Conservation (phyloP, 2,329 filamentous ascomycete species). For the Diplodia seriata region DNA sequence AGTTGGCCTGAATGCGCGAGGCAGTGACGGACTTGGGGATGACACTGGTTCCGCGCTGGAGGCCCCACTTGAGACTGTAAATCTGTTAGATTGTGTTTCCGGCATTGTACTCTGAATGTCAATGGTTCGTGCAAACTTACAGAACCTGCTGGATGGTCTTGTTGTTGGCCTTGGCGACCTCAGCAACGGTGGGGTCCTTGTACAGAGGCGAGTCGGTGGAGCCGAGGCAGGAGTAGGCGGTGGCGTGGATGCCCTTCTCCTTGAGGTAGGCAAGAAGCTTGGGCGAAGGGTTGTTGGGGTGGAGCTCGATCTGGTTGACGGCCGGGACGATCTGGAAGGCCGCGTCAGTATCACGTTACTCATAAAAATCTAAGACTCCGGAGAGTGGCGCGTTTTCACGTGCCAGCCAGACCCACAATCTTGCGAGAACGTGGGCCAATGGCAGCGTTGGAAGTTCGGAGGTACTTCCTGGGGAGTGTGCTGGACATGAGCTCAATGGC, state of each 20-base stretch:
- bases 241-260: constrained; percentile 75
- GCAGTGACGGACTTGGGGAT: constrained; percentile 85
- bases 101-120: neutral
- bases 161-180: constrained; percentile 66
- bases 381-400: neutral
- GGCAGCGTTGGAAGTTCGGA: neutral
- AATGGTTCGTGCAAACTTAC: constrained; percentile 35
- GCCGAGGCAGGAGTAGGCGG: constrained; percentile 77
- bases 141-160: constrained; percentile 78
- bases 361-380: neutral
- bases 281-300: constrained; percentile 79
- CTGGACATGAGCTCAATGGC: neutral
- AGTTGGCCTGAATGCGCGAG: constrained; percentile 77
- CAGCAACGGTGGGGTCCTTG: constrained; percentile 68
- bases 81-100: constrained; percentile 3
- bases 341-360: neutral
- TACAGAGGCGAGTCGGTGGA: constrained; percentile 73
- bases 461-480: neutral
- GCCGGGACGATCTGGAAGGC: constrained; percentile 59
- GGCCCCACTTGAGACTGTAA: constrained; percentile 71
- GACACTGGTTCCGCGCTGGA: constrained; percentile 81
- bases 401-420: neutral
- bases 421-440: neutral
- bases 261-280: constrained; percentile 77
- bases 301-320: constrained; percentile 83